Evolutionary conservation across 495 filamentous ascomycete species (phyloP), one percentile per base, ranked within the genome.

Genomic region (Aspergillus heteromorphus): DNA sequence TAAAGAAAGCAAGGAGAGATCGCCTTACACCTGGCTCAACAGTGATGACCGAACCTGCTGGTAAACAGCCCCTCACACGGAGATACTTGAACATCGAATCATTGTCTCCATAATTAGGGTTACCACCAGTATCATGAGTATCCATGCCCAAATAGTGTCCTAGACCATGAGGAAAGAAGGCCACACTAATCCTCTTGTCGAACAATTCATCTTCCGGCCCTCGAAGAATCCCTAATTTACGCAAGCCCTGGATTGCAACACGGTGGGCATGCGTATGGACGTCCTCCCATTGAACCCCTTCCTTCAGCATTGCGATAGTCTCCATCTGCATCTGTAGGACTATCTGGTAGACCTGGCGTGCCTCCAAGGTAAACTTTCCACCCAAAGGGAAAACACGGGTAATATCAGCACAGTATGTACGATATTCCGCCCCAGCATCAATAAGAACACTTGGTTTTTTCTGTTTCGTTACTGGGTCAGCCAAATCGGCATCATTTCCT

Each of bases 141-240:
- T 97, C 92, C 87, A 97, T 88, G 47, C 92, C 92, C 8, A 97
- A 76, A 61, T 95, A 92, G 66, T 97, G 91, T 0, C 92, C 92
- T 4, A 97, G 76, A 6, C 92, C 92, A 65, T 97, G 92, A 4
- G 92, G 92, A 65, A 96, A 87, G 75, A 97, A 97, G 6, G 91
- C 90, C 2, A 87, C 84, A 57, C 87, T 92, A 36, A 88, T 85
- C 40, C 90, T 74, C 45, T 77, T 79, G 30, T 82, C 79, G 58
- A 95, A 77, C 48, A 97, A 82, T 57, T 91, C 88, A 10, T 88
- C 81, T 48, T 67, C 70, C 17, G 81, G 73, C 19, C 84, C 84
- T 54, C 83, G 78, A 36, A 97, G 69, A 48, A 97, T 87, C 0
- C 90, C 91, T 7, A 96, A 69, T 27, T 79, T 73, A 51, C 90